Evolutionary conservation across 257 asterid species (phyloP).

Genomic region (Lycium barbarum): DNA sequence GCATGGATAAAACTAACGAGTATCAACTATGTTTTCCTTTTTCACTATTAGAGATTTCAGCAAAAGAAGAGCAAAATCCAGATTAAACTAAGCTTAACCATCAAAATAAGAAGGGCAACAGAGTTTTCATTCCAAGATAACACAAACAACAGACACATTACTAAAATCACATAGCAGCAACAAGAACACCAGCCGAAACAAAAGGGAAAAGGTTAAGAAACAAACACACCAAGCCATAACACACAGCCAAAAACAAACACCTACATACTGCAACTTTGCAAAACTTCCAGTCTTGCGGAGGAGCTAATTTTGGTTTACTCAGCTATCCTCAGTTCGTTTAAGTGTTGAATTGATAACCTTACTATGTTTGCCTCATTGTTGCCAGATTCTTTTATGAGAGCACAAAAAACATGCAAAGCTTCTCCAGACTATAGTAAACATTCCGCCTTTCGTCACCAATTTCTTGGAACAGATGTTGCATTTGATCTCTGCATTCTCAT

Average conservation of each 20-base stretch:
- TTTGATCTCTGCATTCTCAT: not conserved
- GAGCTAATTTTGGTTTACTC: not conserved
- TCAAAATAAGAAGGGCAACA: not conserved
- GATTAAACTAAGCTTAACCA: no score
- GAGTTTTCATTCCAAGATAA: not conserved
- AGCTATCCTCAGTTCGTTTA: not conserved
- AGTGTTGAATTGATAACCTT: not conserved
- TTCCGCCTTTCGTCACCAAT: not conserved
- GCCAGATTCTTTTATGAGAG: not conserved
- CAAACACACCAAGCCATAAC: no score
- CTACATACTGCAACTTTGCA: no score
- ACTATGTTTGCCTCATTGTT: not conserved
- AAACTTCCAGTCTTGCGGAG: conserved; percentile 47
- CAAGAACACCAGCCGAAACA: not conserved
- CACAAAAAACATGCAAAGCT: not conserved
- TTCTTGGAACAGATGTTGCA: not conserved
- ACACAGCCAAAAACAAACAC: no score
- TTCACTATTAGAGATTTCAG: not conserved
- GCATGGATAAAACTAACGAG: no score
- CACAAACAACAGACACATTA: not conserved
- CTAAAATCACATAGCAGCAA: not conserved
- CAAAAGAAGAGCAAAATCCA: not conserved
- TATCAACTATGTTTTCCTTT: no score
- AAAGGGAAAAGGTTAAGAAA: not conserved
- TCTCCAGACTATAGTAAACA: conserved; percentile 1